These are phyloP conservation scores for Bipolaris sorokiniana DNA, from an alignment of 2,329 filamentous ascomycete species.

Conservation along the genomic window DNA sequence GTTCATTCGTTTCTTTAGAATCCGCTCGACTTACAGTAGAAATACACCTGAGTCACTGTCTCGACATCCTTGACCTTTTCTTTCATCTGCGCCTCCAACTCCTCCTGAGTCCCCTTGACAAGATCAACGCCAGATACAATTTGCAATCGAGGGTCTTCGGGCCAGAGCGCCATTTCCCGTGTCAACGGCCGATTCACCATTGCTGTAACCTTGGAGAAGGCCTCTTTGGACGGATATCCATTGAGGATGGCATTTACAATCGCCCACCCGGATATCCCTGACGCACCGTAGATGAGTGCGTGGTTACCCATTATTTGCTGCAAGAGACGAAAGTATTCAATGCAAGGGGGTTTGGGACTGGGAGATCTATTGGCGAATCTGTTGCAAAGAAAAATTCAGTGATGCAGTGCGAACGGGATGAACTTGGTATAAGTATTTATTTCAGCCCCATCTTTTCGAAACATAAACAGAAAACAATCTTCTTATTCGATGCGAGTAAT, in stretches of 20 bases:
- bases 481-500: background rate
- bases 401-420: background rate
- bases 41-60: slow-evolving; percentile 51
- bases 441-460: background rate
- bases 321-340: background rate
- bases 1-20: background rate
- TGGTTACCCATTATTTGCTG: slow-evolving; percentile 36
- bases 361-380: background rate
- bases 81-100: slow-evolving; percentile 43
- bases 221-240: slow-evolving; percentile 54
- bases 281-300: slow-evolving; percentile 52
- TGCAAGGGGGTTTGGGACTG: background rate
- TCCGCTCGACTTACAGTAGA: slow-evolving; percentile 37
- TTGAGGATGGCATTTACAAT: slow-evolving; percentile 57
- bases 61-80: slow-evolving; percentile 45
- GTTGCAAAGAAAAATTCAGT: background rate
- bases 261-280: slow-evolving; percentile 59
- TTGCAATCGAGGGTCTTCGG: slow-evolving; percentile 44
- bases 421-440: slow-evolving; percentile 1
- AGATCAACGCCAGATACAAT: slow-evolving; percentile 52
- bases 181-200: slow-evolving; percentile 55
- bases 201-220: slow-evolving; percentile 55
- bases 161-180: slow-evolving; percentile 46
- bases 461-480: background rate
- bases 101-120: slow-evolving; percentile 43